These are phyloP conservation scores for Penicillium psychrosexuale DNA, from an alignment of 2,329 filamentous ascomycete species.

Conservation along the genomic window DNA sequence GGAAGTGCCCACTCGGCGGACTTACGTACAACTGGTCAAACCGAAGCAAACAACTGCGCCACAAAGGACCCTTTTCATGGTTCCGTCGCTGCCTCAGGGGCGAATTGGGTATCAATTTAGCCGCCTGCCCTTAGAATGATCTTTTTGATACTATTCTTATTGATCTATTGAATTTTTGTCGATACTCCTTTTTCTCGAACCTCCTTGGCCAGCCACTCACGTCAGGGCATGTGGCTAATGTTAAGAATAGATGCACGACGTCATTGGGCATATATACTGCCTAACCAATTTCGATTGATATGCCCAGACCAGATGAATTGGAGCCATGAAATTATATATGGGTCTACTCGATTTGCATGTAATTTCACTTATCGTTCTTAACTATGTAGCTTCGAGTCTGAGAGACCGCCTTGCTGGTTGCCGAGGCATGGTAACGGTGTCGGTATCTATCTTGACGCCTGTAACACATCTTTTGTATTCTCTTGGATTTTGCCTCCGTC, in stretches of 20 bases:
- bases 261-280: slow-evolving; percentile 23
- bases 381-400: background rate
- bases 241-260: slow-evolving; percentile 27
- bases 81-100: slow-evolving; percentile 21
- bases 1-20: slow-evolving; percentile 9
- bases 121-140: background rate
- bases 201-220: slow-evolving; percentile 7
- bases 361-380: background rate
- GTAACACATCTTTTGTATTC: too few species aligned
- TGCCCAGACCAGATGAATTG: background rate
- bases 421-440: too few species aligned
- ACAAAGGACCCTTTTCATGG: slow-evolving; percentile 13
- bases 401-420: too few species aligned
- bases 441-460: too few species aligned
- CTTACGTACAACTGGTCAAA: slow-evolving; percentile 27
- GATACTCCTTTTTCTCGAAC: background rate
- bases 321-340: background rate
- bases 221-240: slow-evolving; percentile 20
- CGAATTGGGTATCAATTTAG: slow-evolving; percentile 6
- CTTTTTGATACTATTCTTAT: background rate
- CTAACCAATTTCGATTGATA: background rate
- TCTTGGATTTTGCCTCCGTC: too few species aligned
- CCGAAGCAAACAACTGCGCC: slow-evolving; percentile 27
- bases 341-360: background rate
- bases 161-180: background rate